phyloP scores from a whole-genome alignment of 768 basidiomycete genomes.

The Suillus discolor region DNA sequence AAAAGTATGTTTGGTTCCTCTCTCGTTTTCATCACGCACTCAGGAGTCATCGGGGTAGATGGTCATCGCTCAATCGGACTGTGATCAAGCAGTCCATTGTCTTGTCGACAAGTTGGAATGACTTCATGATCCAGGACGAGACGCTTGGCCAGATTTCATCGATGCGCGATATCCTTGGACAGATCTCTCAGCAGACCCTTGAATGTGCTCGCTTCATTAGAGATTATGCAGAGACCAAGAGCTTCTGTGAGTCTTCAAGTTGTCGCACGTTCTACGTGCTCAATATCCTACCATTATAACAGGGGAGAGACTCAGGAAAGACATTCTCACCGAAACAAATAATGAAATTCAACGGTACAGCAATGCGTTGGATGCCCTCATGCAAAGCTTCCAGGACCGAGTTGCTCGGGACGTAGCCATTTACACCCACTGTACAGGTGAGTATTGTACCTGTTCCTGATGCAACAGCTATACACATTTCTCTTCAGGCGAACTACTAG shows the following conservation, averaged over 20 bases:
- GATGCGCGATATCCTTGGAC: constrained; percentile 1
- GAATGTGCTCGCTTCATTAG: constrained; percentile 10
- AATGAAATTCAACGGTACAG: too few relatives aligned
- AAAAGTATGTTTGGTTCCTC: background rate
- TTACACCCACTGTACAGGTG: too few relatives aligned
- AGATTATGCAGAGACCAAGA: constrained; percentile 10
- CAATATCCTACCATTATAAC: too few relatives aligned
- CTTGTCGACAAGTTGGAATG: constrained; percentile 9
- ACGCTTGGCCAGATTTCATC: background rate
- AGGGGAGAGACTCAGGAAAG: too few relatives aligned
- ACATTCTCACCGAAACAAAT: too few relatives aligned
- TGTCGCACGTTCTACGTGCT: background rate
- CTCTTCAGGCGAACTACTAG: too few relatives aligned
- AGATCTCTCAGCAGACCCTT: constrained; percentile 3
- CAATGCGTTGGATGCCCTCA: too few relatives aligned
- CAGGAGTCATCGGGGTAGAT: background rate
- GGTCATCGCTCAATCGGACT: constrained; percentile 2
- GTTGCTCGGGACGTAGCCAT: background rate
- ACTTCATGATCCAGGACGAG: constrained; percentile 3
- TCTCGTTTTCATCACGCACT: too few relatives aligned
- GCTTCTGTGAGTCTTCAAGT: constrained; percentile 6
- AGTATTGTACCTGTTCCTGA: too few relatives aligned
- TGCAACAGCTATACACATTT: too few relatives aligned
- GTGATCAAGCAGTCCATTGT: background rate
- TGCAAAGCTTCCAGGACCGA: too few relatives aligned